These are phyloP conservation scores for Nakazawaea pomicola DNA, from an alignment of 805 yeast species.

Conservation along the genomic window DNA sequence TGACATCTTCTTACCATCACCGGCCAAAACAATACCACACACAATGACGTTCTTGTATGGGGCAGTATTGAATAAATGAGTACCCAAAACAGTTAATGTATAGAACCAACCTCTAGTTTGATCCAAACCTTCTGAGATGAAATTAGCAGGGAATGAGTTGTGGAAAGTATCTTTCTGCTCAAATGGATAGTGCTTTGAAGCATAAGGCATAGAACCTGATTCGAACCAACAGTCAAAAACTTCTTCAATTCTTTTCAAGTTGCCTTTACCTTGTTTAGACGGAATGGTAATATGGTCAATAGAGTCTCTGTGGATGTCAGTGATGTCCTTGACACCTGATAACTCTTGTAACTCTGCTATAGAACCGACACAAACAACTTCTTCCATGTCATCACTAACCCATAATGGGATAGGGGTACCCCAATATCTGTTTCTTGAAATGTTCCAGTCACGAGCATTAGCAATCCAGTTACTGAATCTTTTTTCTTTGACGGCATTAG, in stretches of 20 bases:
- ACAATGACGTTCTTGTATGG: constrained; percentile 96
- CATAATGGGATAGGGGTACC: constrained; percentile 99
- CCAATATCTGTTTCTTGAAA: constrained; percentile 98
- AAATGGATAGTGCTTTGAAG: constrained; percentile 95
- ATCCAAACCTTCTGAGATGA: constrained; percentile 97
- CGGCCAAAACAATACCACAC: constrained; percentile 92
- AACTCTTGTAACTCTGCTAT: constrained; percentile 79
- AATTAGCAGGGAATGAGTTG: constrained; percentile 89
- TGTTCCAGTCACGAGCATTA: constrained; percentile 98
- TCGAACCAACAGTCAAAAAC: constrained; percentile 99
- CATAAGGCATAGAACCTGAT: constrained; percentile 98
- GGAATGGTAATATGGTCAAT: constrained; percentile 93
- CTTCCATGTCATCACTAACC: constrained; percentile 92
- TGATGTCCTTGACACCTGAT: constrained; percentile 75
- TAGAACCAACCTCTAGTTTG: constrained; percentile 99
- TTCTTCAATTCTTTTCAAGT: constrained; percentile 86
- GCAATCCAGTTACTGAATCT: constrained; percentile 98
- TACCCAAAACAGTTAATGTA: constrained; percentile 91
- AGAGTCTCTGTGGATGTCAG: constrained; percentile 90
- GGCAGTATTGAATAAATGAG: constrained; percentile 86
- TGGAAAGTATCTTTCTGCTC: constrained; percentile 71
- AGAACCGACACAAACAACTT: constrained; percentile 90
- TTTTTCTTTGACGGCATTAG: constrained; percentile 82
- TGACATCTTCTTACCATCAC: constrained; percentile 99
- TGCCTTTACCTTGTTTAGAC: constrained; percentile 84